A percentile compares a stretch with the other conserved stretches of the same genome.
Conservation (phyloP, 2,329 filamentous ascomycete species). For the Aureobasidium leucospermi region DNA sequence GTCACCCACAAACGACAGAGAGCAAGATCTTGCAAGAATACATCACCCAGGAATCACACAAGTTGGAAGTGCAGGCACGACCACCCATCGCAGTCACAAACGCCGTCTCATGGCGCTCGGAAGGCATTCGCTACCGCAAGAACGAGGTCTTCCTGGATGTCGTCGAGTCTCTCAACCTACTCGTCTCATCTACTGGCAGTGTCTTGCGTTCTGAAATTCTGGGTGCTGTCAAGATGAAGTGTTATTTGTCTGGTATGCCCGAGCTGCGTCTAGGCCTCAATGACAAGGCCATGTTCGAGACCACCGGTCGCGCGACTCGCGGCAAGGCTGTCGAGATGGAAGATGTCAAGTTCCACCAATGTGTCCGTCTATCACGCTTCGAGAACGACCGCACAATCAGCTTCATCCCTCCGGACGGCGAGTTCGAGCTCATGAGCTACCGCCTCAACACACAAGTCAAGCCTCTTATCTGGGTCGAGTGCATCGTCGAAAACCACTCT, state of each 20-base stretch:
- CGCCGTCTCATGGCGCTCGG: slow-evolving; percentile 93
- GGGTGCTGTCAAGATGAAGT: slow-evolving; percentile 99
- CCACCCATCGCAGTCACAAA: slow-evolving; percentile 98
- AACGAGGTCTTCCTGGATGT: slow-evolving; percentile 99
- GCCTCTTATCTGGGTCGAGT: slow-evolving; percentile 97
- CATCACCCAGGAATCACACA: slow-evolving; percentile 98
- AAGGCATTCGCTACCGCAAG: slow-evolving; percentile 96
- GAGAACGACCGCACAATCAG: slow-evolving; percentile 98
- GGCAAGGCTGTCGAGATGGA: slow-evolving; percentile 99
- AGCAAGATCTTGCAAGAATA: slow-evolving; percentile 95
- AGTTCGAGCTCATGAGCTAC: slow-evolving; percentile 99
- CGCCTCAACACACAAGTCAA: slow-evolving; percentile 98
- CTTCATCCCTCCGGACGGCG: slow-evolving; percentile 96
- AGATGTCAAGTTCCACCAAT: slow-evolving; percentile 99
- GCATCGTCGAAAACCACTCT: slow-evolving; percentile 90
- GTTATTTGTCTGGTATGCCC: slow-evolving; percentile 96
- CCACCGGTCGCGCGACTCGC: slow-evolving; percentile 83
- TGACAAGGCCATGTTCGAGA: slow-evolving; percentile 99
- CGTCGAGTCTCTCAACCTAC: slow-evolving; percentile 89
- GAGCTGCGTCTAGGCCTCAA: slow-evolving; percentile 90
- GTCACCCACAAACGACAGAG: slow-evolving; percentile 96
- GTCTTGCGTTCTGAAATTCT: slow-evolving; percentile 94
- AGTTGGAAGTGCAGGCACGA: slow-evolving; percentile 90
- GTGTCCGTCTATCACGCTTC: slow-evolving; percentile 88
- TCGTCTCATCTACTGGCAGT: slow-evolving; percentile 90